Percentiles rank a stretch among this genome's conserved stretches.
Evolutionary conservation across 805 yeast genomes (phyloP).

Genomic region (Priceomyces medius): DNA sequence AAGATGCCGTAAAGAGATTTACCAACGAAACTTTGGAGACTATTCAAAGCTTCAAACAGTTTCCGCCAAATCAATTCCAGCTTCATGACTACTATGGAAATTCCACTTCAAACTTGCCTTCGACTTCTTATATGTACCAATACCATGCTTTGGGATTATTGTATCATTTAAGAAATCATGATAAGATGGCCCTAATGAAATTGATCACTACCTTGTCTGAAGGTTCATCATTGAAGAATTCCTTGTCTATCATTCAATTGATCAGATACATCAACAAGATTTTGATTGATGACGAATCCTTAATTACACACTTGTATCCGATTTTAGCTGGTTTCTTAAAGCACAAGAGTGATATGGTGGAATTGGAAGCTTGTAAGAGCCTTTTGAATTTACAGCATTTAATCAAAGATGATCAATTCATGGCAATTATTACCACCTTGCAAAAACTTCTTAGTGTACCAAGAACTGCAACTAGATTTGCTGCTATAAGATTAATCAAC

Average conservation of each 20-base stretch:
- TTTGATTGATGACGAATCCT: constrained; percentile 66
- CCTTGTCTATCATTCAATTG: constrained; percentile 81
- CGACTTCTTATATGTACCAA: constrained; percentile 80
- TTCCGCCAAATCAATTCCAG: constrained; percentile 49
- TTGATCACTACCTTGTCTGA: constrained; percentile 75
- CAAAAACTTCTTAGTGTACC: constrained; percentile 83
- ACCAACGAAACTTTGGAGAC: constrained; percentile 93
- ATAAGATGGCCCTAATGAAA: constrained; percentile 90
- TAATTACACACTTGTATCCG: constrained; percentile 58
- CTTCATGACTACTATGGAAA: constrained; percentile 57
- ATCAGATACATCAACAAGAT: constrained; percentile 78
- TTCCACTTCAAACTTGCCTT: constrained; percentile 52
- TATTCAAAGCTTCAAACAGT: constrained; percentile 59
- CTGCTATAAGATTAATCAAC: constrained; percentile 89
- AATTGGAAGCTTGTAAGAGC: constrained; percentile 86
- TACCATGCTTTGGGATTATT: constrained; percentile 93
- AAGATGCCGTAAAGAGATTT: constrained; percentile 91
- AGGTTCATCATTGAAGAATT: constrained; percentile 63
- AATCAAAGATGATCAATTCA: constrained; percentile 62
- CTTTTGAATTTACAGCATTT: constrained; percentile 53
- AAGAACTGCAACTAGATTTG: constrained; percentile 83
- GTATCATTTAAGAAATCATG: constrained; percentile 85
- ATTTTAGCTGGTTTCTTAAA: constrained; percentile 68
- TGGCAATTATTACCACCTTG: constrained; percentile 68
- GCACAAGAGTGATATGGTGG: constrained; percentile 85